Evolutionary conservation across 768 basidiomycete species (phyloP).

Genomic region (Russula abietina): DNA sequence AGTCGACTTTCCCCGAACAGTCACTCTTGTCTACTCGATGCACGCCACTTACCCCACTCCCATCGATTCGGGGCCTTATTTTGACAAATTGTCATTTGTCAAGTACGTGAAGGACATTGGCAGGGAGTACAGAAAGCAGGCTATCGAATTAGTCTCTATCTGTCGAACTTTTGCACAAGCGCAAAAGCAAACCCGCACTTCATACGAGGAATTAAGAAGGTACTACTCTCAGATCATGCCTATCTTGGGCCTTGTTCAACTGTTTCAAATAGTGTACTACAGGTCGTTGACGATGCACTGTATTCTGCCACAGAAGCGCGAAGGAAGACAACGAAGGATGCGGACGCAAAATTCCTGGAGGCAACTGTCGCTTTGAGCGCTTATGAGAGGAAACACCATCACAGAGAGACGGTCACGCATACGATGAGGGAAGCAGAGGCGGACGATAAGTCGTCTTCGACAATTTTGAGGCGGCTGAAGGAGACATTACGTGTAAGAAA

Average conservation of each 20-base stretch:
- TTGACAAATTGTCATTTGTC: neutral
- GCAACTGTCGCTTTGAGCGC: neutral
- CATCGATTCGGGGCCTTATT: neutral
- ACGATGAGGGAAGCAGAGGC: neutral
- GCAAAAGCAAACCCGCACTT: neutral
- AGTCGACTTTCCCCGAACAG: no score
- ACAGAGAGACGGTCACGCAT: neutral
- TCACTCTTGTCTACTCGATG: neutral
- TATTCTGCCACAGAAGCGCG: neutral
- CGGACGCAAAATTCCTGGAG: neutral
- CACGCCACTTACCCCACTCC: neutral
- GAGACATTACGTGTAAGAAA: neutral
- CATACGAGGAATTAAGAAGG: neutral
- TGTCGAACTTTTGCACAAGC: neutral
- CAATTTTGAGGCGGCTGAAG: neutral
- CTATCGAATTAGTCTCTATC: neutral
- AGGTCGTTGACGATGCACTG: neutral
- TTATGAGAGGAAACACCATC: neutral
- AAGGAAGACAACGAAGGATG: neutral
- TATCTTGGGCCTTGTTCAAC: neutral
- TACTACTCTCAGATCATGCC: neutral
- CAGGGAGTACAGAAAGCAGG: constrained; percentile 6
- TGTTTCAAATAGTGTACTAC: neutral
- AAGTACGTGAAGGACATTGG: constrained; percentile 6
- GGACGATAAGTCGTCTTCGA: neutral